Evolutionary conservation across 306 rosid species (phyloP).

Genomic region (Vigna radiata): DNA sequence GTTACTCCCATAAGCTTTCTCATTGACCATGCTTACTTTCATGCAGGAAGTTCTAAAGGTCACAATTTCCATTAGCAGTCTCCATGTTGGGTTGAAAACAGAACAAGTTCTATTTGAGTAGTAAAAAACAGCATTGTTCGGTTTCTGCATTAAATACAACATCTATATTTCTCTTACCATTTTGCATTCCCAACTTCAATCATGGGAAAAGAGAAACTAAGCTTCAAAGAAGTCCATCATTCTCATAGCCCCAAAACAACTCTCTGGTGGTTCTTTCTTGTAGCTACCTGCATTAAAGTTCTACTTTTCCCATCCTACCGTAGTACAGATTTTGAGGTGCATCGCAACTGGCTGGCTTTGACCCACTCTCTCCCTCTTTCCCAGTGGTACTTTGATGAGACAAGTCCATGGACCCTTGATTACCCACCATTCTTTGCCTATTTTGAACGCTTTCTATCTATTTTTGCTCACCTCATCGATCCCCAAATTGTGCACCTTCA

Average conservation of each 20-base stretch:
- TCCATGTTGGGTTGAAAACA: constrained; percentile 33
- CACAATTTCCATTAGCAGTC: constrained; percentile 7
- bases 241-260: constrained; percentile 31
- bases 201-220: constrained; percentile 53
- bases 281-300: constrained; percentile 69
- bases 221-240: constrained; percentile 32
- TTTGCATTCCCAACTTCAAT: not conserved
- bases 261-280: constrained; percentile 72
- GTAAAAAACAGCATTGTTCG: not conserved
- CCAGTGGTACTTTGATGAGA: constrained; percentile 81
- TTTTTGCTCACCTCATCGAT: constrained; percentile 67
- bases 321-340: constrained; percentile 95
- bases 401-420: constrained; percentile 94
- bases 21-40: constrained; percentile 31
- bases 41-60: constrained; percentile 44
- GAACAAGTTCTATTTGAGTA: constrained; percentile 8
- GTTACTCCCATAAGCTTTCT: not conserved
- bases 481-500: constrained; percentile 74
- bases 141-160: constrained; percentile 23
- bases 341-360: constrained; percentile 83
- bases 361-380: constrained; percentile 91
- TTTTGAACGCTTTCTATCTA: constrained; percentile 72
- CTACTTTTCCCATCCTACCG: constrained; percentile 80
- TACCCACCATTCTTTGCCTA: constrained; percentile 88
- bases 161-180: not conserved